Base-by-base conservation (phyloP, 1,139 yeast genomes). In the Yamadazyma mexicana region DNA sequence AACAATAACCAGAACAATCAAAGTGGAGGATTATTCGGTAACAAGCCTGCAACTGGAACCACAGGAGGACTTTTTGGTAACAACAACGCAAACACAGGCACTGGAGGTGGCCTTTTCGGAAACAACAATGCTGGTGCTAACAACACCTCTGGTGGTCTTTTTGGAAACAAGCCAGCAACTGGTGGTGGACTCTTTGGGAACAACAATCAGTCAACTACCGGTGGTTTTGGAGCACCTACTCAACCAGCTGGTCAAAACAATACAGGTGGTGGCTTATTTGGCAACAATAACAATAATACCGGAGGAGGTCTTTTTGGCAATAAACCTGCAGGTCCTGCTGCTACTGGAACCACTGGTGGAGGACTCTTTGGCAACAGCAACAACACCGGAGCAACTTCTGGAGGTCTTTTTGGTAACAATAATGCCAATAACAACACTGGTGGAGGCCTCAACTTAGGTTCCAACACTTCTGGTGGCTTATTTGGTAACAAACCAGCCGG, bases 181-280 rank as follows among this genome's bases (percentile, higher is more conserved):
- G 46, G 56, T 4, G 65, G 70, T 7, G 69, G 74, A 10, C 49
- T 64, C 17, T 69, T 67, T 56, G 75, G 74, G 1, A 52, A 47
- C 8, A 55, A 47, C 39, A 40, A 38, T 28, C 60, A 20, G 22
- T 20, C 34, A 35, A 45, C 37, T 40, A 5, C 22, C 5, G 22
- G 22, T 8, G 8, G 8, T 20, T 20, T 20, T 8, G 22, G 22
- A 6, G 22, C 22, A 5, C 5, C 22, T 8, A 8, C 8, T 8
- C 22, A 20, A 8, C 22, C 22, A 5, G 5, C 22, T 20, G 22
- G 8, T 20, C 22, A 20, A 20, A 36, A 23, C 22, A 39, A 39
- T 33, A 41, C 31, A 20, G 17, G 38, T 34, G 44, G 45, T 16
- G 49, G 46, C 23, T 40, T 41, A 11, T 44, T 44, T 35, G 54